Percentiles rank a stretch among this genome's conserved stretches.
Conservation (phyloP, 176 grass and related monocot species). For the bread wheat (Triticum aestivum) region IWGSC_CS_RefSeq_v2.1 NC_057804.1:302474707-302475206, state of each 20-base stretch:
- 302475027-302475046: slow-evolving; percentile 4
- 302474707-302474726: no score
- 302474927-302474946: slow-evolving; percentile 96
- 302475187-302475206: not conserved
- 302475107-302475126: slow-evolving; percentile 12
- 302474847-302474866: not conserved
- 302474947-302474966: slow-evolving; percentile 99
- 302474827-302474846: slow-evolving; percentile 12
- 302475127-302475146: slow-evolving; percentile 1
- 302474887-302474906: slow-evolving; percentile 77
- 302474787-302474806: not conserved
- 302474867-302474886: slow-evolving; percentile 35
- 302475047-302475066: slow-evolving; percentile 12
- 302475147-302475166: not conserved
- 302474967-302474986: slow-evolving; percentile 61
- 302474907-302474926: slow-evolving; percentile 94
- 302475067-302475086: slow-evolving; percentile 3
- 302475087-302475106: slow-evolving; percentile 12
- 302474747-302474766: not conserved
- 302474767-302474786: slow-evolving; percentile 16
- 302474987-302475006: slow-evolving; percentile 5
- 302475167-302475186: not conserved
- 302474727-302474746: slow-evolving; percentile 16
- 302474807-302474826: not conserved
- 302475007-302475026: not conserved